phyloP scores from a whole-genome alignment of 371 early-diverging fungal species.

The Sporodiniella umbellata region DNA sequence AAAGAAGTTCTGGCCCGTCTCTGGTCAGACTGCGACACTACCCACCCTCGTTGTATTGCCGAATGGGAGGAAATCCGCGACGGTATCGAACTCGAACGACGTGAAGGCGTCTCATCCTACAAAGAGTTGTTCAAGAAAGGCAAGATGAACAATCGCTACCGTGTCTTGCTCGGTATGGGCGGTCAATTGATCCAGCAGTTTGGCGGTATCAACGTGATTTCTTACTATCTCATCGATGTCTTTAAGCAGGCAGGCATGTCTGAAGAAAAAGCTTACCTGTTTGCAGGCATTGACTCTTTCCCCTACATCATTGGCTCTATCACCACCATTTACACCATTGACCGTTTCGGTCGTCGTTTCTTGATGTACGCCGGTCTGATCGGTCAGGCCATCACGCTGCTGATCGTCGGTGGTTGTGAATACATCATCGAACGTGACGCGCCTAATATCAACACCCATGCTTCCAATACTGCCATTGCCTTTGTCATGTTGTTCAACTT shows the following conservation, averaged over 20 bases:
- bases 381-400: constrained; percentile 35
- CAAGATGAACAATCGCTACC: constrained; percentile 47
- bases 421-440: constrained; percentile 26
- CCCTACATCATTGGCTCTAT: constrained; percentile 49
- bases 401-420: constrained; percentile 42
- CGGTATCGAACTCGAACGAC: constrained; percentile 46
- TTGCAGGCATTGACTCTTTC: constrained; percentile 49
- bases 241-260: constrained; percentile 45
- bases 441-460: constrained; percentile 13
- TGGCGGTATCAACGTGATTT: constrained; percentile 41
- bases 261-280: constrained; percentile 38
- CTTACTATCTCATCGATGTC: constrained; percentile 45
- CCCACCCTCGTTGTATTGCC: constrained; percentile 43
- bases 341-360: constrained; percentile 41
- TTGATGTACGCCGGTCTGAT: constrained; percentile 38
- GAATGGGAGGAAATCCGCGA: constrained; percentile 47
- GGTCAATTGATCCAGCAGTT: constrained; percentile 50
- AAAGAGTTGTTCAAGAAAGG: constrained; percentile 44
- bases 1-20: constrained; percentile 36
- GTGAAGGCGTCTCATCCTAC: constrained; percentile 41
- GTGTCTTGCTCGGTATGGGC: constrained; percentile 50
- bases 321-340: constrained; percentile 46
- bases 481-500: constrained; percentile 44
- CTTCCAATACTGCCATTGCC: constrained; percentile 37
- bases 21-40: constrained; percentile 43